Evolutionary conservation across 176 grass and related monocot genomes (phyloP), one percentile per base, ranked within the genome.

Genomic region (Tillandsia fasciculata): DNA sequence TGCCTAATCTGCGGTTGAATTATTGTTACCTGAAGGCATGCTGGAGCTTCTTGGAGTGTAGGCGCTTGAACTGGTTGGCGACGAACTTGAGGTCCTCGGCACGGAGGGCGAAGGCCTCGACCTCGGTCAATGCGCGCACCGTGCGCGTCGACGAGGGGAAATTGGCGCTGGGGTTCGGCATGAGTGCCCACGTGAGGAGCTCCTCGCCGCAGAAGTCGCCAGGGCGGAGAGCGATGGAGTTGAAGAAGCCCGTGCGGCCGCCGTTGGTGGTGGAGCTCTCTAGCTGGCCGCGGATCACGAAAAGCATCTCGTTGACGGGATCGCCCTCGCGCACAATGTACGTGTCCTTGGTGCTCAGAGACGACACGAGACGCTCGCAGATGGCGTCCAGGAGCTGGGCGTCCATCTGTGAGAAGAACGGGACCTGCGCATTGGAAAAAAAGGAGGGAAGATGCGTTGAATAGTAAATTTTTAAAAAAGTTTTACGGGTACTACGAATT

Each of bases 341-440:
- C 1, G 86, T 83, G 71, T 92, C 78, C 67, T 97, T 97, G 66
- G 93, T 97, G 82, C 89, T 92, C 59, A 97, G 84, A 11, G 93
- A 85, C 0, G 93, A 97, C 1, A 92, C 86, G 2, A 97, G 73
- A 0, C 89, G 88, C 77, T 97, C 93, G 70, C 89, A 97, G 66
- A 97, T 97, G 66, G 93, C 93, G 63, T 97, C 93, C 10, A 97
- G 81, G 3, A 97, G 81, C 76, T 97, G 93, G 65, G 76, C 93
- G 48, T 97, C 93, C 93, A 97, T 97, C 79, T 97, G 89, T 9
- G 93, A 87, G 76, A 97, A 97, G 79, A 97, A 97, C 26, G 93
- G 89, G 33, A 97, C 93, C 77, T 90, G 72, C 20, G 76, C 33
- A 59, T 51, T 20, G 20, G 8, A 28, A 64, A 24, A 11, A 4